Base-by-base conservation (phyloP, 2,329 filamentous ascomycete species). In the Zymoseptoria passerinii region DNA sequence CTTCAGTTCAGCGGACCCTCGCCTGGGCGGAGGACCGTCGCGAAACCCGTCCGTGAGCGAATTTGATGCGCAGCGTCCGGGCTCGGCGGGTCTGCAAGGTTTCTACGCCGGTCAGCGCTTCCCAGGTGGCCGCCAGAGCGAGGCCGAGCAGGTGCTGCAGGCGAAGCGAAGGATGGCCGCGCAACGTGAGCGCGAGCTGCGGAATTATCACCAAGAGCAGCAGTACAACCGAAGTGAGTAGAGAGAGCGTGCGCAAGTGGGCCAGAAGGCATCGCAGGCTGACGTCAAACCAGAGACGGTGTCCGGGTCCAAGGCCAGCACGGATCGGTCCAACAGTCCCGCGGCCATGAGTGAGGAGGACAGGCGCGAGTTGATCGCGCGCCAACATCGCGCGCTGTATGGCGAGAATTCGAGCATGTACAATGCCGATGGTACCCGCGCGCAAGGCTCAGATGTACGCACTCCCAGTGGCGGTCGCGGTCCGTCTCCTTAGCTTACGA, bases 141-240 rank as follows among this genome's bases (percentile, higher is more conserved):
- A 97, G 80, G 90, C 91, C 76, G 94, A 97, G 80, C 92, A 96
- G 80, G 90, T 96, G 85, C 90, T 96, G 83, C 94, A 97, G 85
- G 92, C 91, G 71, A 97, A 97, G 84, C 90, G 94, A 80, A 89
- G 92, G 81, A 95, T 97, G 90, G 94, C 94, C 72, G 94, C 94
- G 75, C 94, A 97, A 80, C 90, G 94, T 78, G 94, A 99, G 82
- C 89, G 92, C 78, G 94, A 99, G 81, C 87, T 99, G 77, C 90
- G 94, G 78, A 99, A 97, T 79, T 96, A 97, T 80, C 94, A 99
- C 80, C 95, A 96, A 80, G 94, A 99, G 84, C 94, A 99, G 84
- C 94, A 99, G 85, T 97, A 95, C 80, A 95, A 97, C 82, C 87
- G 92, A 90, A 96, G 94, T 97, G 90, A 66, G 69, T 69, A 8